phyloP scores from a whole-genome alignment of 495 filamentous ascomycete species.

The Aspergillus hancockii region DNA sequence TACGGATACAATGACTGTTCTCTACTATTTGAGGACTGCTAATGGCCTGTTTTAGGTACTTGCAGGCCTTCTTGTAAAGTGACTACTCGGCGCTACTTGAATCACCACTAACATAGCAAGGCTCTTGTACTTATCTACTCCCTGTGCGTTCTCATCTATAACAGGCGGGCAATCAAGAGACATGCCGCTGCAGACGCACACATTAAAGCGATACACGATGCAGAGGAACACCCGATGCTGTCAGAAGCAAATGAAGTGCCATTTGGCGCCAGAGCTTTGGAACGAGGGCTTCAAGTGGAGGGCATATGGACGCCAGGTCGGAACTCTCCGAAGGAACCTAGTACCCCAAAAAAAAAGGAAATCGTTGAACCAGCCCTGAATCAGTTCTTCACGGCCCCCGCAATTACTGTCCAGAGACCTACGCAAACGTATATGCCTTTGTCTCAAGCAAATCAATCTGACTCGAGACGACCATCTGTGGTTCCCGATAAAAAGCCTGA shows the following conservation, averaged over 20 bases:
- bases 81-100: neutral
- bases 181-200: conserved; percentile 66
- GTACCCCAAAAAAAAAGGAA: conserved; percentile 19
- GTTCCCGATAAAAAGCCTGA: conserved; percentile 10
- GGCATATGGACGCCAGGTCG: conserved; percentile 79
- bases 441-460: conserved; percentile 1
- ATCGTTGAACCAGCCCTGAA: conserved; percentile 17
- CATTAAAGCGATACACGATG: conserved; percentile 51
- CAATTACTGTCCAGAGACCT: conserved; percentile 11
- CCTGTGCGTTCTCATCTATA: conserved; percentile 52
- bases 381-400: neutral
- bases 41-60: conserved; percentile 37
- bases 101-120: conserved; percentile 41
- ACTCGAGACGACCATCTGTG: conserved; percentile 11
- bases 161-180: conserved; percentile 62
- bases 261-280: conserved; percentile 86
- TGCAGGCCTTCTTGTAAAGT: conserved; percentile 47
- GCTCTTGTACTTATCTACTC: conserved; percentile 48
- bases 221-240: conserved; percentile 32
- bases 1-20: conserved; percentile 44
- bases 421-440: conserved; percentile 5
- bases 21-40: neutral
- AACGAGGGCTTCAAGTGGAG: conserved; percentile 81
- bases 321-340: conserved; percentile 16
- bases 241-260: conserved; percentile 64